Percentiles rank a stretch among this genome's conserved stretches.
Evolutionary conservation across 805 yeast genomes (phyloP).

Genomic region (Starmerella gropengiesseri): DNA sequence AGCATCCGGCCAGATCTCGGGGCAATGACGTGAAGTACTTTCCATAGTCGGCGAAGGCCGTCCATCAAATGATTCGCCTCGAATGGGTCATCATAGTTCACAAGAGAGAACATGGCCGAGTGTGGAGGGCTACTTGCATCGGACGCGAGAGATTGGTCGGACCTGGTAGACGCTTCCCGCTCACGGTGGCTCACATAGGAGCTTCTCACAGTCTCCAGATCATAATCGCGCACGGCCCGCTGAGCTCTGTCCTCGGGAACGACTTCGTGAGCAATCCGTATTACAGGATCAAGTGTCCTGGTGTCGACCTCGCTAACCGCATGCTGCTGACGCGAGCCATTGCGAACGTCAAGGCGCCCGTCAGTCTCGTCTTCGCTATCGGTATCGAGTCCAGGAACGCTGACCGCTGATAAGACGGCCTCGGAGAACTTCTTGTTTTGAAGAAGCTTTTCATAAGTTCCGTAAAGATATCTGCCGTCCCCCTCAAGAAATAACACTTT

Average conservation of each 20-base stretch:
- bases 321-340: not conserved
- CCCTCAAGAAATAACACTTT: slow-evolving; percentile 51
- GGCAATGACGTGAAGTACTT: not conserved
- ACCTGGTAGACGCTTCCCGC: too few relatives aligned
- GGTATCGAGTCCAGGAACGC: slow-evolving; percentile 8
- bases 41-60: too few relatives aligned
- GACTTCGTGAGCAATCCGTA: not conserved
- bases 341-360: not conserved
- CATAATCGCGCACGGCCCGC: not conserved
- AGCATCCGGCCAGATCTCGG: not conserved
- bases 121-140: too few relatives aligned
- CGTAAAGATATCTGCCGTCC: slow-evolving; percentile 47
- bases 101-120: too few relatives aligned
- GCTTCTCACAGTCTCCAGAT: too few relatives aligned
- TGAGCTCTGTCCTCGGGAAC: not conserved
- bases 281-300: not conserved
- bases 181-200: too few relatives aligned
- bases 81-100: too few relatives aligned
- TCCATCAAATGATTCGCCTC: too few relatives aligned
- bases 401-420: not conserved
- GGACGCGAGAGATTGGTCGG: too few relatives aligned
- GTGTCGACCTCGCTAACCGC: not conserved
- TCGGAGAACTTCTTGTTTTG: slow-evolving; percentile 3
- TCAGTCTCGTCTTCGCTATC: not conserved
- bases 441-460: slow-evolving; percentile 46